These are phyloP conservation scores for Saturnispora hagleri DNA, from an alignment of 805 yeast genomes.

Conservation along the genomic window DNA sequence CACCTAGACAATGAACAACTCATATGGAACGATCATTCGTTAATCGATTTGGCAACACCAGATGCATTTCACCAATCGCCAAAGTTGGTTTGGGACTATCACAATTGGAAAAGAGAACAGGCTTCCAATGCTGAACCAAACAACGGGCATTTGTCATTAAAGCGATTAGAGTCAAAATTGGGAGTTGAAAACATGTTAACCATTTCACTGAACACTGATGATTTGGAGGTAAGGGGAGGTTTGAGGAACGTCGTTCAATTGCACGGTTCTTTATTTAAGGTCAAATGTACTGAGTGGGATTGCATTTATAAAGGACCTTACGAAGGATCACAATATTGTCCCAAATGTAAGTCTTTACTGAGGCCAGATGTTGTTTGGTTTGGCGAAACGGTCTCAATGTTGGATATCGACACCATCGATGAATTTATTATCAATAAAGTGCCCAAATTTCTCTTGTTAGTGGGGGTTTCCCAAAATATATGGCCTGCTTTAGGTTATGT, in stretches of 20 bases:
- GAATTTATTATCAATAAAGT: slow-evolving; percentile 37
- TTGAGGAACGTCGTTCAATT: slow-evolving; percentile 13
- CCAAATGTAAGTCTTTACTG: slow-evolving; percentile 56
- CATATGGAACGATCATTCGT: slow-evolving; percentile 61
- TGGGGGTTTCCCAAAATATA: slow-evolving; percentile 78
- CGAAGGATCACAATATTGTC: slow-evolving; percentile 56
- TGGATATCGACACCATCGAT: slow-evolving; percentile 57
- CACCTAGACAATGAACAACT: slow-evolving; percentile 38
- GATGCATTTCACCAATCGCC: slow-evolving; percentile 83
- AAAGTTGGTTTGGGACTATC: slow-evolving; percentile 84
- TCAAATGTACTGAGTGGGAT: slow-evolving; percentile 65
- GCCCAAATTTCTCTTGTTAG: slow-evolving; percentile 12
- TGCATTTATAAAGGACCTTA: slow-evolving; percentile 51
- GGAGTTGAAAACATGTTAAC: background rate
- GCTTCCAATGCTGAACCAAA: slow-evolving; percentile 59
- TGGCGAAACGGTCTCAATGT: slow-evolving; percentile 76
- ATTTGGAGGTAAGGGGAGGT: slow-evolving; percentile 49
- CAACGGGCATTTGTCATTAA: background rate
- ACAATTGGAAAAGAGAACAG: slow-evolving; percentile 54
- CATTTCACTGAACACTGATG: slow-evolving; percentile 52
- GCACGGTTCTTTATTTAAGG: slow-evolving; percentile 70
- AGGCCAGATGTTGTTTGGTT: slow-evolving; percentile 94
- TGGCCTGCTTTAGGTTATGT: slow-evolving; percentile 57
- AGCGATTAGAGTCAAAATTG: background rate
- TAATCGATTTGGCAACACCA: slow-evolving; percentile 83